Base-by-base conservation (phyloP, 73 alveolate genomes). In the Paramecium sexaurelia region DNA sequence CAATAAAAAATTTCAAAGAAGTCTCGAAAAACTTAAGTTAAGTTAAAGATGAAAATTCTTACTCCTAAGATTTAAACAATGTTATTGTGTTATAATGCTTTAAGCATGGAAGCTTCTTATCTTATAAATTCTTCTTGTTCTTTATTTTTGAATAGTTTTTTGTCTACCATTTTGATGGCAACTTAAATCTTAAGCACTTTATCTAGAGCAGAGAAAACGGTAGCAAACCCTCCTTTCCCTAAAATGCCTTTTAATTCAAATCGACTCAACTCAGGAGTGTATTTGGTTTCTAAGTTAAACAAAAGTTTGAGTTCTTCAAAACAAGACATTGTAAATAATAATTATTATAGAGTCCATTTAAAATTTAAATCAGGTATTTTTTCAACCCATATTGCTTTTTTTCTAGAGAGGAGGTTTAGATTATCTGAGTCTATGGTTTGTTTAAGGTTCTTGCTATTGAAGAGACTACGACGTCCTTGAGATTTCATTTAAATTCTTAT, bases 201-300 rank as follows among this genome's bases (percentile, higher is more conserved):
- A 71, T 71, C 86, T 1, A 27, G 29, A 71, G 86, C 86, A 1
- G 56, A 37, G 6, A 71, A 27, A 35, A 71, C 86, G 9, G 29
- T 37, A 35, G 86, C 55, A n/a, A 71, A 71, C 5, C 66, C 55
- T 33, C 86, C 86, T 20, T n/a, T 71, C 7, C 86, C 86, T 71
- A 71, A 71, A 71, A 71, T 35, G 8, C 56, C 17, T 35, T 20
- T 29, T 33, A 40, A 13, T 32, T 61, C 83, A 24, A 29, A 61
- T 9, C 43, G 20, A 29, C 27, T 11, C 43, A 61, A 0, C 26
- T 61, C 67, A 51, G 29, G 27, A 4, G 22, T 7, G 32, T 51
- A 51, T 51, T 51, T 17, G 29, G 67, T 1, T n/a, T 51, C 67
- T 51, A 5, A 17, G 67, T n/a, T 51, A 51, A 51, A 51, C 22